Evolutionary conservation across 148 eudicot genomes (phyloP).

Genomic region (Camellia lanceoleosa): DNA sequence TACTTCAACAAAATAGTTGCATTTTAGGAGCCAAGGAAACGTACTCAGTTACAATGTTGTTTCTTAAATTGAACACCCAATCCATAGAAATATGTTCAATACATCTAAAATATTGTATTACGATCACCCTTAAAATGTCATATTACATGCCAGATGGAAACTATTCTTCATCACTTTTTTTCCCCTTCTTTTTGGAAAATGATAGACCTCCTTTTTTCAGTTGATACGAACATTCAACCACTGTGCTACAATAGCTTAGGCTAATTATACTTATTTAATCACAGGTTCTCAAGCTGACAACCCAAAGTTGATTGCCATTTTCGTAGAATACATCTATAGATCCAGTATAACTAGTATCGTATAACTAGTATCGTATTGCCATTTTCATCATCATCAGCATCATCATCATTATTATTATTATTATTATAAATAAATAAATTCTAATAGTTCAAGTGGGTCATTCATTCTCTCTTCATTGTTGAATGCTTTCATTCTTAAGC

Average conservation of each 20-base stretch:
- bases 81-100: background rate
- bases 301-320: conserved; percentile 4
- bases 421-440: too few relatives aligned
- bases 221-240: background rate
- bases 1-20: too few relatives aligned
- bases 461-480: too few relatives aligned
- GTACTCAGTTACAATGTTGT: background rate
- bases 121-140: background rate
- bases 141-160: background rate
- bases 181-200: background rate
- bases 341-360: background rate
- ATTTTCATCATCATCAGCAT: too few relatives aligned
- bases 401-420: too few relatives aligned
- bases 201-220: background rate
- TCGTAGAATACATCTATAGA: background rate
- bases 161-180: background rate
- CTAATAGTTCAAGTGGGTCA: too few relatives aligned
- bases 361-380: background rate
- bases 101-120: background rate
- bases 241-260: background rate
- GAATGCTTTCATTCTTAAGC: too few relatives aligned
- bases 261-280: background rate
- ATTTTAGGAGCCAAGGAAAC: background rate
- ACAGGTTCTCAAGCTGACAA: background rate
- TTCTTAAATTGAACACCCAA: background rate